phyloP scores from a whole-genome alignment of 257 asterid species.

The Fraxinus cuspidata region DNA sequence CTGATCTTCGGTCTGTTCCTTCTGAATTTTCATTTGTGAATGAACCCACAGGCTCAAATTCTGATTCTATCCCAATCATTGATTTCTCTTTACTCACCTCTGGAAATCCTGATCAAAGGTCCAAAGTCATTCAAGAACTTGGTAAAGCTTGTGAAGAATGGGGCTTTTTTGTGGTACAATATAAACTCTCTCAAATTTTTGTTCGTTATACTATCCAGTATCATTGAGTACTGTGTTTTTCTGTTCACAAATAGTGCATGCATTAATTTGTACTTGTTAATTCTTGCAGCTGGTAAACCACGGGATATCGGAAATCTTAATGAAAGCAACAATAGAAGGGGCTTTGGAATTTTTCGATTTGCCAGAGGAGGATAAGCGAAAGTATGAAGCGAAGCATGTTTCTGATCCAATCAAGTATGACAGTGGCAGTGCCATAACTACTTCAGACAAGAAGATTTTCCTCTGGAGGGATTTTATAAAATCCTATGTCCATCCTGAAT shows the following conservation, averaged over 20 bases:
- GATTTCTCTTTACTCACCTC: constrained; percentile 40
- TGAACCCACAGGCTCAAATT: constrained; percentile 16
- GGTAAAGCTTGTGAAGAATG: constrained; percentile 42
- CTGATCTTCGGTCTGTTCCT: constrained; percentile 22
- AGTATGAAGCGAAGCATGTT: constrained; percentile 3
- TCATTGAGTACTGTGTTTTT: no score
- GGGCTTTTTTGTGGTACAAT: constrained; percentile 53
- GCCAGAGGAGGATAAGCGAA: constrained; percentile 31
- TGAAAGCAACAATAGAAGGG: constrained; percentile 22
- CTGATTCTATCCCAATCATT: constrained; percentile 40
- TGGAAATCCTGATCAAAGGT: constrained; percentile 26
- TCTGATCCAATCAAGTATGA: constrained; percentile 44
- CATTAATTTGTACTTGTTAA: neutral
- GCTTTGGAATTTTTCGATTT: neutral
- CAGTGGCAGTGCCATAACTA: constrained; percentile 16
- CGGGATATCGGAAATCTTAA: constrained; percentile 37
- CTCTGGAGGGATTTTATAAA: constrained; percentile 54
- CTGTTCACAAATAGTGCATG: neutral
- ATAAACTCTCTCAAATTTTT: no score
- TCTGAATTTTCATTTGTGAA: constrained; percentile 25
- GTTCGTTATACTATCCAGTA: no score
- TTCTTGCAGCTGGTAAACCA: constrained; percentile 48
- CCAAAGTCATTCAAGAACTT: constrained; percentile 29
- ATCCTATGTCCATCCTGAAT: constrained; percentile 44
- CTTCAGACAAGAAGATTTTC: constrained; percentile 25